A percentile compares a stretch with the other conserved stretches of the same genome.
phyloP scores from a whole-genome alignment of 768 basidiomycete genomes.

The Lentinula lateritia region DNA sequence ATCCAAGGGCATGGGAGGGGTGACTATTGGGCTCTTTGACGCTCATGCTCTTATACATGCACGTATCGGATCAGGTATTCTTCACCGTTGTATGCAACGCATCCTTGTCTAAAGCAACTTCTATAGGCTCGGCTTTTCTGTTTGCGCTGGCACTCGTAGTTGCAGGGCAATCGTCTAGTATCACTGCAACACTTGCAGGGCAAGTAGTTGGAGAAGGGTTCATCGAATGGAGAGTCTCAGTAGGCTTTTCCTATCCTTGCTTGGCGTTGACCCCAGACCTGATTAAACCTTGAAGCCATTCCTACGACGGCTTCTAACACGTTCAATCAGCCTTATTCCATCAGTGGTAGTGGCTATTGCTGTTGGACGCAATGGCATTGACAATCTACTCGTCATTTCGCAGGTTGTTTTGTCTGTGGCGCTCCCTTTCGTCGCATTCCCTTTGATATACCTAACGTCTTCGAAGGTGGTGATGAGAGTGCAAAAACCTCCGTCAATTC shows the following conservation, averaged over 20 bases:
- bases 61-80: slow-evolving; percentile 52
- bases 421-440: slow-evolving; percentile 70
- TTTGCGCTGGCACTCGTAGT: slow-evolving; percentile 75
- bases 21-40: slow-evolving; percentile 64
- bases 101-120: slow-evolving; percentile 1
- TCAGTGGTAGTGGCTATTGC: slow-evolving; percentile 62
- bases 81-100: neutral
- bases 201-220: slow-evolving; percentile 81
- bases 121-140: slow-evolving; percentile 53
- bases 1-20: slow-evolving; percentile 22
- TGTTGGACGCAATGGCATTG: slow-evolving; percentile 60
- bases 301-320: slow-evolving; percentile 64
- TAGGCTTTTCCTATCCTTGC: slow-evolving; percentile 12
- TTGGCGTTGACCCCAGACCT: neutral
- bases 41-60: slow-evolving; percentile 56
- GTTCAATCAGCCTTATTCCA: slow-evolving; percentile 65
- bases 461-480: slow-evolving; percentile 59
- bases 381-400: slow-evolving; percentile 65
- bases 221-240: slow-evolving; percentile 67
- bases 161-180: slow-evolving; percentile 71
- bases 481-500: slow-evolving; percentile 23
- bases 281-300: slow-evolving; percentile 31
- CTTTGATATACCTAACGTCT: slow-evolving; percentile 65
- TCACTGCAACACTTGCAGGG: slow-evolving; percentile 75
- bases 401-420: slow-evolving; percentile 73